Base-by-base conservation (phyloP, 768 basidiomycete genomes). In the Agrocybe chaxingu region DNA sequence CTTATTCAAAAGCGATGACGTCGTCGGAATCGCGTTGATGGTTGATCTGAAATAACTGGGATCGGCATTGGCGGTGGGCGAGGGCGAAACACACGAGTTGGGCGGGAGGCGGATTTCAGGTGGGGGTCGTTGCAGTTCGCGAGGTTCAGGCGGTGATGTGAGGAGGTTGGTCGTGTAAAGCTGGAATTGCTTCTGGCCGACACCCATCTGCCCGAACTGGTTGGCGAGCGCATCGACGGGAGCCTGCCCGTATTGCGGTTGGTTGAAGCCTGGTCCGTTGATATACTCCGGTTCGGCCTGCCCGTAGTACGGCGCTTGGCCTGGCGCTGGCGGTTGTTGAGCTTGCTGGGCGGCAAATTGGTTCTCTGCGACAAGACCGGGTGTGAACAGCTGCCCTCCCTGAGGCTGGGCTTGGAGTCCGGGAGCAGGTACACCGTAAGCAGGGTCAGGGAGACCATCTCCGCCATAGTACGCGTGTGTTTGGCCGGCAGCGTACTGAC, bases 401-500 rank as follows among this genome's bases (percentile, higher is more conserved):
- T 63, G 63, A 13, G 60, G 72, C 44, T 67, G 78, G 33, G 68
- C 62, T 49, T 70, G 75, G 8, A 71, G 65, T 12, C 63, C 75
- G 29, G 68, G 65, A 24, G 58, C 68, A 63, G 57, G 69, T 62
- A 48, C 59, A 11, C 54, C 63, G 56, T 79, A 79, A 29, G 64
- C 59, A 8, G 81, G 75, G 43, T 81, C 81, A 33, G 68, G 57
- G 3, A 70, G 71, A 24, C 76, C 75, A 9, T 68, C 65, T 8
- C 70, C 63, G 33, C 83, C 81, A 57, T 92, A 92, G 66, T 94
- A 94, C 2, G 81, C 92, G 62, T 93, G 91, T 1, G 92, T 92
- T 69, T 97, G 94, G 8, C 91, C 94, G 3, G 91, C 84, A 43
- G 95, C 95, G 66, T 98, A 98, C 67, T 96, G 93, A 40, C 95